Evolutionary conservation across 352 stramenopile species (phyloP), one percentile per base, ranked within the genome.

Genomic region (Pythium pyrilobum): DNA sequence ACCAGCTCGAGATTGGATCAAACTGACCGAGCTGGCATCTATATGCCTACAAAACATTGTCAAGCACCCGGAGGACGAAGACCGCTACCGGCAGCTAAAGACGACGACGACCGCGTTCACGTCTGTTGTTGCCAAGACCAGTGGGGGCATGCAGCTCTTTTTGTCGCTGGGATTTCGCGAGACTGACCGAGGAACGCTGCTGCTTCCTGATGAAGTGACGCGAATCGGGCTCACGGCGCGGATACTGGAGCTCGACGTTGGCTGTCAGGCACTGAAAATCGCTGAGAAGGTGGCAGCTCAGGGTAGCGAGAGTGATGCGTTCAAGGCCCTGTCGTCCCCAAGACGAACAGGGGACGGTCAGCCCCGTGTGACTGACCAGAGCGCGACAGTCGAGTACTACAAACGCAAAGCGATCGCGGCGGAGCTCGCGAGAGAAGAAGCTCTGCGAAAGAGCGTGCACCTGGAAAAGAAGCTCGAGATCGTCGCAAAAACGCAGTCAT

Each of bases 31-130:
- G 39, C 31, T 89, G 0, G 67, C 50, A 2, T 24, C 69, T 0
- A 67, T 81, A 20, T 89, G 79, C 28, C 32, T 89, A 7, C 34
- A 59, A 1, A 87, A 87, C 39, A 68, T 89, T 21, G 29, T 82
- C 8, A 65, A 42, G n/a, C 53, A 87, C 13, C 67, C 77, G 0
- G 55, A 76, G 0, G 71, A 80, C 25, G 43, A 67, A 32, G 36
- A 58, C 7, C 58, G 74, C 18, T 89, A 78, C 29, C 64, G 78
- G 16, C 63, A 81, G 32, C 28, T 89, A 4, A 72, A 80, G 27
- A 83, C 71, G 0, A 58, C 62, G 6, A 86, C 78, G 2, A 59
- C 57, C 8, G 83, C 76, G 10, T 87, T 77, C 41, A 68, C 50
- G 9, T 80, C 59, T 15, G 29, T 74, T 1, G 72, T 85, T 7